Base-by-base conservation (phyloP, 306 rosid genomes). In the Vicia sativa region DNA sequence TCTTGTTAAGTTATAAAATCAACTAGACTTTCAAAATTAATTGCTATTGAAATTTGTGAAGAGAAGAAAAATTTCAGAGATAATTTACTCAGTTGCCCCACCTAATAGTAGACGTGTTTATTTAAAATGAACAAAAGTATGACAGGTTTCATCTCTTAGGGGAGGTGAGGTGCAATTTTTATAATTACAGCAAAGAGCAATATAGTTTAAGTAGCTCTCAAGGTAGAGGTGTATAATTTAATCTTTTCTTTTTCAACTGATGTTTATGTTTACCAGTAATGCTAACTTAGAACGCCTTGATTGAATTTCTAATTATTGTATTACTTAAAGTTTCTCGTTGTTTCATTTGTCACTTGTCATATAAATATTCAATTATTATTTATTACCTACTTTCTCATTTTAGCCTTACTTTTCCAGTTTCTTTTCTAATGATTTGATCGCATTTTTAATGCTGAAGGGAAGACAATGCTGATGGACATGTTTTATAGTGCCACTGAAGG, bases 381-480 rank as follows among this genome's bases (percentile, higher is more conserved):
- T 67, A 18, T 52, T 58, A 31, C 34, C 50, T 19, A 8, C 53
- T 43, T 75, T 66, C 57, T 52, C 42, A 11, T 12, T 49, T 29
- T 39, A 69, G n/a, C 26, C 58, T 74, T 31, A 50, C 41, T 42
- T 60, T 15, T 48, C 25, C 18, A 6, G 42, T 62, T 66, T 71
- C 53, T 66, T 66, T 79, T 71, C 62, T 82, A 12, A 63, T 43
- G 57, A 49, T 57, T 57, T 45, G 16, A 31, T 41, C 11, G 11
- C 45, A 46, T 72, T 75, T 72, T 68, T 58, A 56, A 48, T 64
- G 63, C 54, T 79, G 77, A 75, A 88, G 96, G 98, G 74, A 93
- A 93, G 88, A 93, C 98, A 25, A 93, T 93, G 98, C 89, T 93
- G 80, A 93, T 93, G 98, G 98, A 93, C 83, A 90, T 93, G 98